A percentile compares a stretch with the other conserved stretches of the same genome.
phyloP scores from a whole-genome alignment of 345 rosid species.

The Eucalyptus tenuipes region DNA sequence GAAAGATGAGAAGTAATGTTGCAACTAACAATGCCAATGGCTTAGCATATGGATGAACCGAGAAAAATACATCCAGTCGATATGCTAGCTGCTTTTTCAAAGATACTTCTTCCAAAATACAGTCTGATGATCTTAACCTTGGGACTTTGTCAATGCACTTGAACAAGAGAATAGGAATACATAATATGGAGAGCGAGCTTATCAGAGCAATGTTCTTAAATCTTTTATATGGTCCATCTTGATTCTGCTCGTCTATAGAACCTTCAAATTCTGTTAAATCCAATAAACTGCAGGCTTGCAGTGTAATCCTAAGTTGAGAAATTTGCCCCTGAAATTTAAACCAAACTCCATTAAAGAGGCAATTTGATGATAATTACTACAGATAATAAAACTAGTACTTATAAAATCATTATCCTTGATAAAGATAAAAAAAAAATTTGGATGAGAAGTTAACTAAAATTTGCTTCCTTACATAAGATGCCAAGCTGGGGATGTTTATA shows the following conservation, averaged over 20 bases:
- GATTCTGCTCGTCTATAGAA: conserved; percentile 7
- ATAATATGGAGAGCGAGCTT: conserved; percentile 26
- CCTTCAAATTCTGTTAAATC: conserved; percentile 5
- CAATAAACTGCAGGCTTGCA: conserved; percentile 29
- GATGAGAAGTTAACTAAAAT: background rate
- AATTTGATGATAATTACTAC: background rate
- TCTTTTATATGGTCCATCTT: conserved; percentile 5
- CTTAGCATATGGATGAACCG: conserved; percentile 66
- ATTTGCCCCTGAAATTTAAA: conserved; percentile 33
- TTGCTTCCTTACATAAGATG: background rate
- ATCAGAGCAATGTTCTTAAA: conserved; percentile 40
- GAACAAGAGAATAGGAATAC: conserved; percentile 27
- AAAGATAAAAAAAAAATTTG: background rate
- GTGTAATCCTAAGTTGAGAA: conserved; percentile 9
- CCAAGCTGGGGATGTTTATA: background rate
- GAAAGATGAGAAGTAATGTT: conserved; percentile 44
- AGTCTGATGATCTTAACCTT: conserved; percentile 30
- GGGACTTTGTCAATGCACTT: conserved; percentile 43
- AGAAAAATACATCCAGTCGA: conserved; percentile 32
- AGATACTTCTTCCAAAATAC: conserved; percentile 33
- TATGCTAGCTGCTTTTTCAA: conserved; percentile 50
- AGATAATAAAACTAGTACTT: background rate
- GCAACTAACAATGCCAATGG: conserved; percentile 53
- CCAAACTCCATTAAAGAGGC: background rate
- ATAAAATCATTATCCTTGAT: background rate